Percentiles rank a stretch among this genome's conserved stretches.
Evolutionary conservation across 2,329 filamentous ascomycete species (phyloP).

Genomic region (Lasiodiplodia sp.): DNA sequence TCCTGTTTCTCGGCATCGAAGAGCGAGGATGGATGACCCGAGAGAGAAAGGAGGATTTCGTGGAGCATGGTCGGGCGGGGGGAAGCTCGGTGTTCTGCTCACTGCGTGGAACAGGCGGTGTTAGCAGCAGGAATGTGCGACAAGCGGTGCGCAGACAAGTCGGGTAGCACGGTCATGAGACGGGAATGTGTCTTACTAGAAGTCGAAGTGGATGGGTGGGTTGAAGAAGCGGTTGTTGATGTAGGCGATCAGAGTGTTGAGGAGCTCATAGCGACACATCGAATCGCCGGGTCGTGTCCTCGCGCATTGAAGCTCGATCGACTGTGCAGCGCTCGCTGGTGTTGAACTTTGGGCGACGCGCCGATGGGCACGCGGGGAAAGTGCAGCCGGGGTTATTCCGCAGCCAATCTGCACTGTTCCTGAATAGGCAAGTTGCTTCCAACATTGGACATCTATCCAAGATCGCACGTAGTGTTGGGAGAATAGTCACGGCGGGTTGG

Average conservation of each 20-base stretch:
- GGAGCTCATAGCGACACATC: conserved; percentile 49
- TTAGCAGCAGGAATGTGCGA: conserved; percentile 14
- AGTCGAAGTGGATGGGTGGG: conserved; percentile 29
- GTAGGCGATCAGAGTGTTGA: conserved; percentile 43
- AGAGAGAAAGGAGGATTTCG: conserved; percentile 96
- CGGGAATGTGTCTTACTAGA: conserved; percentile 23
- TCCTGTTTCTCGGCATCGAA: conserved; percentile 63
- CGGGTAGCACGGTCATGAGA: background rate
- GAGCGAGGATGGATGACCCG: conserved; percentile 89
- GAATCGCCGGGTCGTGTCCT: conserved; percentile 21
- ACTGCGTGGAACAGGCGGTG: conserved; percentile 27
- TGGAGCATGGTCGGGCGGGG: conserved; percentile 76
- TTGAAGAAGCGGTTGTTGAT: conserved; percentile 36
- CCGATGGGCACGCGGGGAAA: conserved; percentile 14
- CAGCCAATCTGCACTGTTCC: conserved; percentile 5
- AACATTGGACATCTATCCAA: conserved; percentile 10
- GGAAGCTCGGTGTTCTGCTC: conserved; percentile 22
- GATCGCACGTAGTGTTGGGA: conserved; percentile 14
- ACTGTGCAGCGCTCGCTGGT: conserved; percentile 1
- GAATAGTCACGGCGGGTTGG: background rate
- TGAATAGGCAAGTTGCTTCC: background rate
- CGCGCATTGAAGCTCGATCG: background rate
- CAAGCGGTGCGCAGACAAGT: conserved; percentile 32
- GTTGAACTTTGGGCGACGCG: conserved; percentile 24
- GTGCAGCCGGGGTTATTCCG: conserved; percentile 15